Base-by-base conservation (phyloP, 176 grass and related monocot genomes). In the Aegilops bicornis region DNA sequence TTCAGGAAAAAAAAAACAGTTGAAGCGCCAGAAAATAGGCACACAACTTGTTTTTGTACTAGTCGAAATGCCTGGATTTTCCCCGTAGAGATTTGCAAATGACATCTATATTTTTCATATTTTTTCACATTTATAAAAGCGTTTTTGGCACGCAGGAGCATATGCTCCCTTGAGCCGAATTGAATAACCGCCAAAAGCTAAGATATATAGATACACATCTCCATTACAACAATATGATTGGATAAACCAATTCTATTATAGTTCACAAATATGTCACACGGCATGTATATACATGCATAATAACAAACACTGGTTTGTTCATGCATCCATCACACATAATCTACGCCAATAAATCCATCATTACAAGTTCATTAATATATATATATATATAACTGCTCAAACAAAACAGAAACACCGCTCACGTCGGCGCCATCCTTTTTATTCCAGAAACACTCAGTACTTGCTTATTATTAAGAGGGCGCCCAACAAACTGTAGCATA, bases 401-500 rank as follows among this genome's bases (percentile, higher is more conserved):
- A 42, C 7, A 50, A 82, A 82, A 72, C 42, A 82, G 61, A 69
- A 77, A 69, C 33, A 77, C 7, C 8, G 32, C 70, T 67, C 43
- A 77, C 45, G 6, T 64, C 13, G 48, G 77, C 83, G 77, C 81
- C 73, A 22, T 64, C 30, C 47, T 82, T 68, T 33, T 75, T 89
- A 86, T 86, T 89, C 62, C 50, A 77, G 35, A 85, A 39, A 63
- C 45, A 31, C 23, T 62, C 20, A 16, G 20, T 88, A 88, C 47
- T 88, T 63, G 3, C 40, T 89, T 77, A 77, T 76, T 81, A 82
- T 22, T 3, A 35, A 50, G 75, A 83, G 1, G 35, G 25, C 22
- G 48, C 47, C 58, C 13, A 47, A 17, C 59, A 59, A 12, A 27
- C 39, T 25, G 2, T 7, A 0, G 14, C 77, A 6, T 19, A 54